phyloP scores from a whole-genome alignment of 306 rosid species.

The Glycyrrhiza uralensis region DNA sequence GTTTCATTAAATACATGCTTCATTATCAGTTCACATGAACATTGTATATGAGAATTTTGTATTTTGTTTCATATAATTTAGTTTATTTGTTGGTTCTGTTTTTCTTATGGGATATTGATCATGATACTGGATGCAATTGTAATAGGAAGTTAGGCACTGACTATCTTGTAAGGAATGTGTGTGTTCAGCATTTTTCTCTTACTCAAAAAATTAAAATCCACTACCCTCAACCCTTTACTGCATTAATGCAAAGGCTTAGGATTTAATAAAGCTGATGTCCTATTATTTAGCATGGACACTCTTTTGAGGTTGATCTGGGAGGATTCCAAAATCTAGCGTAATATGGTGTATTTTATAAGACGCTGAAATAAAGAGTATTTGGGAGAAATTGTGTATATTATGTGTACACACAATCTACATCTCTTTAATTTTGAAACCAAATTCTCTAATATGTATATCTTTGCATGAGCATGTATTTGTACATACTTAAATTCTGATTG shows the following conservation, averaged over 20 bases:
- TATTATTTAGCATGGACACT: too few species aligned
- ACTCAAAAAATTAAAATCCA: not conserved
- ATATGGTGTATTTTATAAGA: too few species aligned
- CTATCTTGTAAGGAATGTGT: conserved; percentile 5
- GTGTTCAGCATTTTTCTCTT: not conserved
- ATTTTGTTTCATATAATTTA: not conserved
- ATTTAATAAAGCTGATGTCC: not conserved
- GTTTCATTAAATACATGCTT: too few species aligned
- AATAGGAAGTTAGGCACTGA: not conserved
- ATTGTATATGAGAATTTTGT: not conserved
- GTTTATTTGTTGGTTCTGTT: not conserved
- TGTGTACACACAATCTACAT: not conserved
- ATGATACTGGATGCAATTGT: not conserved
- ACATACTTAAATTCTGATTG: conserved; percentile 16
- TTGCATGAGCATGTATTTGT: not conserved
- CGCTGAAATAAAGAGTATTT: not conserved
- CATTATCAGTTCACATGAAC: conserved; percentile 14
- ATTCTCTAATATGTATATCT: not conserved
- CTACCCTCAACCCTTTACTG: not conserved
- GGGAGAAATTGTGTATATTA: not conserved
- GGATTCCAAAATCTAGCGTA: too few species aligned
- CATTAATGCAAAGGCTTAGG: not conserved
- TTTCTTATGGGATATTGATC: not conserved
- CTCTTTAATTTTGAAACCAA: not conserved
- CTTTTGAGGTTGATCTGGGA: too few species aligned